A percentile compares a stretch with the other conserved stretches of the same genome.
Evolutionary conservation across 2,329 filamentous ascomycete genomes (phyloP).

Genomic region (Calonectria henricotiae): DNA sequence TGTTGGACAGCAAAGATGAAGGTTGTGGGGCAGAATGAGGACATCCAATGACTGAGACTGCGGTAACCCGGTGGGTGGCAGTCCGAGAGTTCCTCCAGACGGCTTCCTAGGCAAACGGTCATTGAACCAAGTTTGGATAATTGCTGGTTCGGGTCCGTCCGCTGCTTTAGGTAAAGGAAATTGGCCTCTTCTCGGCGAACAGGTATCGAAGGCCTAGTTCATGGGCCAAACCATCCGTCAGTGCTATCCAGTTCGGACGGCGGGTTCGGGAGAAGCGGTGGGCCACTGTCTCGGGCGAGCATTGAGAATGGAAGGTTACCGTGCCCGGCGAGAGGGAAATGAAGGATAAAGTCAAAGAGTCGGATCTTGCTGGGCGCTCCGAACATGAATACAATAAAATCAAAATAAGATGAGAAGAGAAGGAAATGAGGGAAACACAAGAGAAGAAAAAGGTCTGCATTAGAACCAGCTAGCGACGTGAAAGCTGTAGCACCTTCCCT

Average conservation of each 20-base stretch:
- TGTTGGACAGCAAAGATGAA: constrained; percentile 30
- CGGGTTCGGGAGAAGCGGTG: constrained; percentile 23
- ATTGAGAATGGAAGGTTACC: neutral
- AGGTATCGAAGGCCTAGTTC: constrained; percentile 7
- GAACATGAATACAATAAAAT: neutral
- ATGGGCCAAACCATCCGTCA: constrained; percentile 11
- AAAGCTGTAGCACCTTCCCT: constrained; percentile 10
- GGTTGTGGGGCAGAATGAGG: constrained; percentile 20
- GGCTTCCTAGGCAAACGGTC: constrained; percentile 19
- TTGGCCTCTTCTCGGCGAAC: constrained; percentile 16
- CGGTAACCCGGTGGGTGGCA: constrained; percentile 1
- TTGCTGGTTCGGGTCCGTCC: constrained; percentile 16
- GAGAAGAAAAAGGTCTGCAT: constrained; percentile 5
- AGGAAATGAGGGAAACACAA: constrained; percentile 4
- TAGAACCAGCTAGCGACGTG: constrained; percentile 5
- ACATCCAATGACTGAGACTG: neutral
- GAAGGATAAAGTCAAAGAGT: constrained; percentile 20
- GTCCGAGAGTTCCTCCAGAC: constrained; percentile 20
- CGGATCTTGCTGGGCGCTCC: neutral
- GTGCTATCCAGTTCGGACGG: constrained; percentile 10
- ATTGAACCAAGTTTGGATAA: constrained; percentile 27
- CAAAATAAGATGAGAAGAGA: constrained; percentile 1
- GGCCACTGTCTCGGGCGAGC: constrained; percentile 18
- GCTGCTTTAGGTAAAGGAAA: constrained; percentile 27
- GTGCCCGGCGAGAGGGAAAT: constrained; percentile 2